Base-by-base conservation (phyloP, 768 basidiomycete genomes). In the Amanita pseudoporphyria region DNA sequence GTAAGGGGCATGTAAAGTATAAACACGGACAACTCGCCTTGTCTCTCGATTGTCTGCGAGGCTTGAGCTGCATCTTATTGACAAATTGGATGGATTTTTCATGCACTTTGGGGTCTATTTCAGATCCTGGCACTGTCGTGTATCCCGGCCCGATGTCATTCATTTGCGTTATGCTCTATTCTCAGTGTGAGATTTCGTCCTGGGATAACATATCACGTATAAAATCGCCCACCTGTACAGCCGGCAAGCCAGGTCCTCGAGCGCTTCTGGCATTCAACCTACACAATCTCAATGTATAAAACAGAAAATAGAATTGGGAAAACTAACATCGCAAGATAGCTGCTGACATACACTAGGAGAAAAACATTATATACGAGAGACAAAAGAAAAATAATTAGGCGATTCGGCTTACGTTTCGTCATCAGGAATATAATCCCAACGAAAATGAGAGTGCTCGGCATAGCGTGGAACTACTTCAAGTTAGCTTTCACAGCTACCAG, bases 381-480 rank as follows among this genome's bases (percentile, higher is more conserved):
- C 14, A 52, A 16, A 22, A 6, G 35, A 18, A n/a, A 47, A 9
- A n/a, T n/a, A n/a, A n/a, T n/a, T 41, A 33, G 1, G 22, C n/a
- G 32, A 28, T 28, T 28, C 7, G 35, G 19, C 57, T 21, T 38
- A 58, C 59, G 39, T 53, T 58, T 58, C 7, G 59, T 55, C 12
- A 60, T 35, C 10, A 57, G 48, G 28, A 60, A 57, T 33, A 52
- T 38, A 32, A 60, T 51, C 16, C 56, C 54, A 4, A 60, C 46
- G 45, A 54, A 60, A 1, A 59, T 53, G 9, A 59, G 52, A n/a
- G 47, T 58, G 28, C 56, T 40, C 12, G 54, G 56, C 54, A 58
- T 53, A 2, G 28, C 12, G 2, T 19, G 52, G 22, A 53, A 56
- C 59, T 60, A 45, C 28, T 21, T 3, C 2, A 3, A 13, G 12